Conservation (phyloP, 768 basidiomycete species). For the Mycena leptocephala region DNA sequence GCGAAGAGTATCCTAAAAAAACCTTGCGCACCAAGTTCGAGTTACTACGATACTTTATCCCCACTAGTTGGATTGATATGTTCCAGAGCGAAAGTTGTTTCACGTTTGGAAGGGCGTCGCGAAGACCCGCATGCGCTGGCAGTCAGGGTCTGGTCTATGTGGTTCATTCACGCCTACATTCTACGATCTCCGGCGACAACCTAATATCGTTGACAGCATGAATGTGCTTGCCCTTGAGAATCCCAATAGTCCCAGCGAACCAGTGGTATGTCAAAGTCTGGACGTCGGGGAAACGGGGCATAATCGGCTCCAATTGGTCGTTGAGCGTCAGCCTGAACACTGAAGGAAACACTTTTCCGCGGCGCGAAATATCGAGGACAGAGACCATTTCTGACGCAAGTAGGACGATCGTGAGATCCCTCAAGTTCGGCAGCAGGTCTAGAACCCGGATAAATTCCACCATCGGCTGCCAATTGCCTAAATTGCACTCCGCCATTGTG, state of each 20-base stretch:
- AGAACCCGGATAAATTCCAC: slow-evolving; percentile 17
- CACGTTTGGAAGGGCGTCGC: neutral
- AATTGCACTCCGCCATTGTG: slow-evolving; percentile 4
- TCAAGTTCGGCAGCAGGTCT: neutral
- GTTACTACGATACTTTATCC: neutral
- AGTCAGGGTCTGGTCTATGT: neutral
- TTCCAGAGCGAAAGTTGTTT: neutral
- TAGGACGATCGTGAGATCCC: neutral
- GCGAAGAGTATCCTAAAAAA: neutral
- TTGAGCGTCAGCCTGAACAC: neutral
- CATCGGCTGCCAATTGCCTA: slow-evolving; percentile 17
- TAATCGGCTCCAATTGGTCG: neutral
- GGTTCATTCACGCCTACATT: neutral
- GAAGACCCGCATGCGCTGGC: neutral
- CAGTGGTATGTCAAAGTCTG: neutral
- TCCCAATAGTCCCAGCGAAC: rapidly evolving
- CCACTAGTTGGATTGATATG: neutral
- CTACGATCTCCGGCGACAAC: neutral
- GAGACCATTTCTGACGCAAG: neutral
- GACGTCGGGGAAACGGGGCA: slow-evolving; percentile 17
- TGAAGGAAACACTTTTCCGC: neutral
- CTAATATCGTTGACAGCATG: neutral
- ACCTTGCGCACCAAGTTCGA: neutral
- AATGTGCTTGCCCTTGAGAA: neutral
- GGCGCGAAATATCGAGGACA: neutral